Evolutionary conservation across 331 rosid species (phyloP).

Genomic region (Pyrus hybrid): DNA sequence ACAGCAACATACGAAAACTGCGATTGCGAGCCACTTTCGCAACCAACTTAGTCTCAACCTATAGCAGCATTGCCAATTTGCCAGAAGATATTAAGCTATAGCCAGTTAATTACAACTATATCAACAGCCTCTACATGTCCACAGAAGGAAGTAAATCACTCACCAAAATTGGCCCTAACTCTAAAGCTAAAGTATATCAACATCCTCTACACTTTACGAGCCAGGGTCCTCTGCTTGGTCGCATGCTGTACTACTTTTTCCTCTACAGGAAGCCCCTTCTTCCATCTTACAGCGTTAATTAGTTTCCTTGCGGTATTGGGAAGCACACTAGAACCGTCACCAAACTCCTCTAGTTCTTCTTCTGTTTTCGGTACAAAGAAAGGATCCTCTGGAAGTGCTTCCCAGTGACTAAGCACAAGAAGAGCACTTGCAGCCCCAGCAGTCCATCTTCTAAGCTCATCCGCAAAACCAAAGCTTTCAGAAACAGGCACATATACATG

Average conservation of each 20-base stretch:
- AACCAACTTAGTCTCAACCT: too few species aligned
- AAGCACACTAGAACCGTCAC: conserved; percentile 81
- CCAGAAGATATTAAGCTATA: neutral
- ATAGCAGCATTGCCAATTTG: too few species aligned
- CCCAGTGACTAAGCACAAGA: conserved; percentile 86
- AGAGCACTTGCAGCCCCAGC: conserved; percentile 30
- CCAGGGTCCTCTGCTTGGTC: too few species aligned
- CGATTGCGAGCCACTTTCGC: too few species aligned
- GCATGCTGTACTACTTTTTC: too few species aligned
- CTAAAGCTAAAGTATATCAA: neutral
- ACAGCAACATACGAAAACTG: too few species aligned
- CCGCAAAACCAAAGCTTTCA: too few species aligned
- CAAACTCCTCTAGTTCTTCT: conserved; percentile 81
- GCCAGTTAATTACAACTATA: neutral
- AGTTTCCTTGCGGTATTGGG: too few species aligned
- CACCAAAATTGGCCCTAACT: neutral
- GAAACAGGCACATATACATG: too few species aligned
- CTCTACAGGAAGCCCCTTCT: too few species aligned
- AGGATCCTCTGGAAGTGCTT: conserved; percentile 66
- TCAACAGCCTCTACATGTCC: neutral
- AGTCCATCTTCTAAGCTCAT: conserved; percentile 61
- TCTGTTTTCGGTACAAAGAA: conserved; percentile 81
- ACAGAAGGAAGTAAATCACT: neutral
- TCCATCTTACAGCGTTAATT: too few species aligned
- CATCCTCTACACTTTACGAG: too few species aligned